Evolutionary conservation across 768 basidiomycete genomes (phyloP), one percentile per base, ranked within the genome.

Genomic region (Boletus vinaceobasis): DNA sequence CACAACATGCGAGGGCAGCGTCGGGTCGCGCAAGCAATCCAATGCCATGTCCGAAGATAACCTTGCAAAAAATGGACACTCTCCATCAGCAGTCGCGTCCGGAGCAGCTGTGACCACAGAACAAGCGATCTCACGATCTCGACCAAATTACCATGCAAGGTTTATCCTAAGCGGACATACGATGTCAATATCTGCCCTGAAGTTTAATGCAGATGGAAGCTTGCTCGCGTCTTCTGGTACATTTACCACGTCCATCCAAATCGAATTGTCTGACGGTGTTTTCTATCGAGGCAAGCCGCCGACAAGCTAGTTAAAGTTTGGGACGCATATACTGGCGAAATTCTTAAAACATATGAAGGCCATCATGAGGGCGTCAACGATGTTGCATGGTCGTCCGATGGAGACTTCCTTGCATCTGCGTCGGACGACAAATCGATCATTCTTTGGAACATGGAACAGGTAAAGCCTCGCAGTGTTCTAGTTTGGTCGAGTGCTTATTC

Each of bases 381-480:
- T 65, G 73, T 98, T 56, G 88, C 92, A 17, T 96, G 94, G 89
- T 91, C 93, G 0, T 74, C 74, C 51, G 89, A 96, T 66, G 86
- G 85, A 23, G 81, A 87, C 52, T 88, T 86, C 65, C 71, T 98
- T 35, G 94, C 96, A 1, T 92, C 92, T 38, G 94, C 92, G 0
- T 96, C 93, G 5, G 96, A 99, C 69, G 96, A 98, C 71, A 88
- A 89, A 61, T 88, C 89, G 0, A 83, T 96, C 53, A 79, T 86
- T 31, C 81, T 97, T 55, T 96, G 94, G 94, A 83, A 83, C 65
- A 71, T 89, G 63, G 85, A 89, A 61, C 68, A 77, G 50, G 90
- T 88, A 57, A 42, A 64, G 7, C 56, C 67, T 62, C 21, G 21
- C 13, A 40, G 32, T 35, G 17, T 48, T 51, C 58, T 19, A 7